phyloP scores from a whole-genome alignment of 352 stramenopile species.

The Globisporangium cystogenes region DNA sequence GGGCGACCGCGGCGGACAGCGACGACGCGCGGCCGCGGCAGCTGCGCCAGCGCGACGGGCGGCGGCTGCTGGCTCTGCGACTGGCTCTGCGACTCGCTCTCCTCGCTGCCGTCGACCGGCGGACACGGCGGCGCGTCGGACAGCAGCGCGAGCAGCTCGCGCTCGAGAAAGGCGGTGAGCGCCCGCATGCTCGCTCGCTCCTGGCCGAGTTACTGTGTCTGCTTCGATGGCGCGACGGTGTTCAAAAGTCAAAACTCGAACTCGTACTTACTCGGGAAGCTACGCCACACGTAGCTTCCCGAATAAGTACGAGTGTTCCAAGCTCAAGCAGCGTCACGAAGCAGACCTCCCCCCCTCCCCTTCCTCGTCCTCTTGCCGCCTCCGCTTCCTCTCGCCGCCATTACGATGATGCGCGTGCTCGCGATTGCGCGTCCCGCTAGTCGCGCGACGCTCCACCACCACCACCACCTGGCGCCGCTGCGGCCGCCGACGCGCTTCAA shows the following conservation, averaged over 20 bases:
- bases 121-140: conserved; percentile 11
- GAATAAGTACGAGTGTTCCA: too few relatives aligned
- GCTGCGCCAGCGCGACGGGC: neutral
- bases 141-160: conserved; percentile 49
- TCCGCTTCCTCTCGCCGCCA: neutral
- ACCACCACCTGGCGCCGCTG: neutral
- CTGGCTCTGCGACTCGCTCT: conserved; percentile 41
- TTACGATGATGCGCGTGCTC: conserved; percentile 13
- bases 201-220: too few relatives aligned
- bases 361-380: too few relatives aligned
- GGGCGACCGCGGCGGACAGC: conserved; percentile 42
- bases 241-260: too few relatives aligned
- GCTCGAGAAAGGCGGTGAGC: conserved; percentile 46
- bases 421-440: conserved; percentile 5
- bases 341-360: too few relatives aligned
- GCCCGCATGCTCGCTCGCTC: conserved; percentile 14
- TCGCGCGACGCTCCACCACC: neutral
- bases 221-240: too few relatives aligned
- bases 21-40: conserved; percentile 33
- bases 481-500: conserved; percentile 8
- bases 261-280: neutral
- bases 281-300: too few relatives aligned
- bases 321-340: too few relatives aligned
- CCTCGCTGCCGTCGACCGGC: conserved; percentile 40
- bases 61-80: conserved; percentile 12